Evolutionary conservation across 2,329 filamentous ascomycete species (phyloP).

Genomic region (Cladophialophora psammophila): DNA sequence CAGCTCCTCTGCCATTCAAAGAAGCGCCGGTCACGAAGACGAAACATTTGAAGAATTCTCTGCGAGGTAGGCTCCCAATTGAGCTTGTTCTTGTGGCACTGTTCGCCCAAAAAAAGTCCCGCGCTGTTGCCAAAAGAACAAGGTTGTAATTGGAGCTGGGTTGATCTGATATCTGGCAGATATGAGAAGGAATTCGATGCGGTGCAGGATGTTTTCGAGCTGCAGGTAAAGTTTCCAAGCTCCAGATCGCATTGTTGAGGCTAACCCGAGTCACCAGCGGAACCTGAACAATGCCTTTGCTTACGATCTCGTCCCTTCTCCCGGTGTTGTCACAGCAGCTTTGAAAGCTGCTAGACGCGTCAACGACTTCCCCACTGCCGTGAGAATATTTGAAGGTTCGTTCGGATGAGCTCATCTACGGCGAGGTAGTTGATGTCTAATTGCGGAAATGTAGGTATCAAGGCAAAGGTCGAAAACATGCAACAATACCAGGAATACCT

Average conservation of each 20-base stretch:
- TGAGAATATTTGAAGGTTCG: slow-evolving; percentile 97
- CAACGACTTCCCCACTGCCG: slow-evolving; percentile 97
- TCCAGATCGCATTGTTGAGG: background rate
- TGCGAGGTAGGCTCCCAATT: slow-evolving; percentile 73
- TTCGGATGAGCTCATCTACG: background rate
- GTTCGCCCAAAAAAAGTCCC: background rate
- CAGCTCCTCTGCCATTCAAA: slow-evolving; percentile 62
- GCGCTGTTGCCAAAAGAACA: slow-evolving; percentile 8
- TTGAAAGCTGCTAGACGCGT: slow-evolving; percentile 93
- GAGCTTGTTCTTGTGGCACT: slow-evolving; percentile 1
- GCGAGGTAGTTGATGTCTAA: slow-evolving; percentile 3
- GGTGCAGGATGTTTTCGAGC: slow-evolving; percentile 99
- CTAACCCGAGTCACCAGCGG: slow-evolving; percentile 62
- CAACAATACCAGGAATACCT: slow-evolving; percentile 92
- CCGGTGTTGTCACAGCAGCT: slow-evolving; percentile 87
- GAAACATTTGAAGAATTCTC: slow-evolving; percentile 99
- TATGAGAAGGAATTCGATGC: slow-evolving; percentile 99
- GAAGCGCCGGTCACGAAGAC: slow-evolving; percentile 74
- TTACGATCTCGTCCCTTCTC: slow-evolving; percentile 98
- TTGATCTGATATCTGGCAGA: slow-evolving; percentile 60
- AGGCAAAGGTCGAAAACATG: slow-evolving; percentile 99
- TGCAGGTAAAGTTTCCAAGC: slow-evolving; percentile 72
- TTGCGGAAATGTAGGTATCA: slow-evolving; percentile 72
- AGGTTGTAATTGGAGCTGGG: slow-evolving; percentile 42
- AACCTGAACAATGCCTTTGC: slow-evolving; percentile 99